These are phyloP conservation scores for Trifolium subterraneum DNA, from an alignment of 306 rosid species.

Conservation along the genomic window DNA sequence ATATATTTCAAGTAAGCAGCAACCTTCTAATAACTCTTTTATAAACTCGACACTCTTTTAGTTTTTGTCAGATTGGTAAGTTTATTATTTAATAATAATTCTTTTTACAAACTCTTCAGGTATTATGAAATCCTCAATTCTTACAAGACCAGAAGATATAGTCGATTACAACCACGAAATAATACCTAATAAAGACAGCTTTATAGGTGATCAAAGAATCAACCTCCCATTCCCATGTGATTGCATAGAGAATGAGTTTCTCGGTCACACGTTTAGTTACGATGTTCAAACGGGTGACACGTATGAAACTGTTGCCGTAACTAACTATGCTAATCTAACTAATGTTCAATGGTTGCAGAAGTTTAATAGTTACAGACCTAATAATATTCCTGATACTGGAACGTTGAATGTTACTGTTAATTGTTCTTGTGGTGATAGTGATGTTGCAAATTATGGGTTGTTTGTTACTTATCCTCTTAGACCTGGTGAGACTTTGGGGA, in stretches of 20 bases:
- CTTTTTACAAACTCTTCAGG: not conserved
- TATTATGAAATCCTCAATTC: conserved; percentile 36
- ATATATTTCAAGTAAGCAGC: conserved; percentile 29
- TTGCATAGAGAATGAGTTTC: conserved; percentile 54
- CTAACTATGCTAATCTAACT: conserved; percentile 58
- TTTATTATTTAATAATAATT: no score
- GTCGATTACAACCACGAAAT: conserved; percentile 54
- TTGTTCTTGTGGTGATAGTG: conserved; percentile 73
- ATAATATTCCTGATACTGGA: conserved; percentile 49
- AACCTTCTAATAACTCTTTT: no score
- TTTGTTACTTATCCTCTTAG: conserved; percentile 77
- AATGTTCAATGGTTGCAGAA: conserved; percentile 49
- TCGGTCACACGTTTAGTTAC: conserved; percentile 63
- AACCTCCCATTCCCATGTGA: conserved; percentile 70
- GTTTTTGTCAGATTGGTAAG: no score
- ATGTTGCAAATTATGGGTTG: conserved; percentile 62
- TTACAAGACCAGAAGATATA: conserved; percentile 39
- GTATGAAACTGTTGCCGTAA: conserved; percentile 43
- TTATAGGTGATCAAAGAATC: conserved; percentile 34
- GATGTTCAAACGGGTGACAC: conserved; percentile 43
- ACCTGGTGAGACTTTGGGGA: conserved; percentile 49
- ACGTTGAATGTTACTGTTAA: conserved; percentile 63
- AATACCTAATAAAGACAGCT: conserved; percentile 48
- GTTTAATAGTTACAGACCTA: conserved; percentile 49
- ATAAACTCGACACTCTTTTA: no score